A percentile compares a stretch with the other conserved stretches of the same genome.
Conservation (phyloP, 2,329 filamentous ascomycete genomes). For the Alternaria atra region DNA sequence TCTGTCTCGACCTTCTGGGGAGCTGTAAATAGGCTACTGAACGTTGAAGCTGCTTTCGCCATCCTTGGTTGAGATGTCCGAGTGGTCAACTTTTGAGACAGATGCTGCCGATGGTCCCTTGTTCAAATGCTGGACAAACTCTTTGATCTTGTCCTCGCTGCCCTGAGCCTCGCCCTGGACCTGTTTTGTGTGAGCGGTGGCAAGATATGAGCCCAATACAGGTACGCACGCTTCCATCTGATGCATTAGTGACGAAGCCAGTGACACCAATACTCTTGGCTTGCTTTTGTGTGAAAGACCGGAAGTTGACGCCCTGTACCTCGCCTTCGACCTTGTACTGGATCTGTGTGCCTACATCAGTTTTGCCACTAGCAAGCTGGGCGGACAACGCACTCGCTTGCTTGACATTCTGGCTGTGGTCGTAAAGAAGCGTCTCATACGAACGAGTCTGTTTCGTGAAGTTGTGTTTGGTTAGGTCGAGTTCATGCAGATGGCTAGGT, state of each 20-base stretch:
- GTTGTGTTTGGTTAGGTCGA: background rate
- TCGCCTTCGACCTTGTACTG: slow-evolving; percentile 58
- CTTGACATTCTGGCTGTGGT: slow-evolving; percentile 43
- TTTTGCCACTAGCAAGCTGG: slow-evolving; percentile 11
- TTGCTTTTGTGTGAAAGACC: slow-evolving; percentile 56
- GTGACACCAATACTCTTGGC: slow-evolving; percentile 56
- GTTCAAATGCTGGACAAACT: slow-evolving; percentile 78
- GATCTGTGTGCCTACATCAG: slow-evolving; percentile 50
- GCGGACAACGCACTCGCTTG: slow-evolving; percentile 42
- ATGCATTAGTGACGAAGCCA: slow-evolving; percentile 57
- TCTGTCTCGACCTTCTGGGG: background rate
- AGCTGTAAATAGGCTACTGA: slow-evolving; percentile 20
- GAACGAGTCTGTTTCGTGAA: background rate
- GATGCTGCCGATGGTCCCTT: slow-evolving; percentile 75
- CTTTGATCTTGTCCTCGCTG: slow-evolving; percentile 67
- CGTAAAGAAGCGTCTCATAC: slow-evolving; percentile 39
- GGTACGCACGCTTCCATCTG: slow-evolving; percentile 54
- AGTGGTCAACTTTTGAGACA: slow-evolving; percentile 77
- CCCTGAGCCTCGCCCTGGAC: slow-evolving; percentile 92
- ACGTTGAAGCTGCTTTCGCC: slow-evolving; percentile 71
- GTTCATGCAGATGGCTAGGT: background rate
- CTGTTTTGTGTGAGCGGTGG: slow-evolving; percentile 56
- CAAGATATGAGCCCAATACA: background rate
- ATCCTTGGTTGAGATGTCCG: slow-evolving; percentile 70
- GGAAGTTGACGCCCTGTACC: slow-evolving; percentile 63